These are phyloP conservation scores for Exsudoporus frostii DNA, from an alignment of 768 basidiomycete species.

Conservation along the genomic window DNA sequence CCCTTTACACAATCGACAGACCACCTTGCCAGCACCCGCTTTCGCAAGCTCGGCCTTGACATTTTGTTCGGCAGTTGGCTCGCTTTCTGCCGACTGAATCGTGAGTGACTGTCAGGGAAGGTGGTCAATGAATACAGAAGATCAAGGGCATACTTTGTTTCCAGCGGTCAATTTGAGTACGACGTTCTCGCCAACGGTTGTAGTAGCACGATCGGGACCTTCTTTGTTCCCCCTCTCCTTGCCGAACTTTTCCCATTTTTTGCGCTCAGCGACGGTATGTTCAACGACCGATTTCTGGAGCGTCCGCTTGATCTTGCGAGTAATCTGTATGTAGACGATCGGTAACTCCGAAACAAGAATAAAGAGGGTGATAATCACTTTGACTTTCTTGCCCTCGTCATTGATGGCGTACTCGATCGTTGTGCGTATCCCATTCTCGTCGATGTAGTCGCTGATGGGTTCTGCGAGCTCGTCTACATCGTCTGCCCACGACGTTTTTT, in stretches of 20 bases:
- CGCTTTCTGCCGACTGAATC: slow-evolving; percentile 57
- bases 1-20: slow-evolving; percentile 93
- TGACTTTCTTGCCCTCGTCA: slow-evolving; percentile 93
- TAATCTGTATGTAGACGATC: slow-evolving; percentile 53
- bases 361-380: slow-evolving; percentile 45
- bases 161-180: slow-evolving; percentile 59
- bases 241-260: slow-evolving; percentile 93
- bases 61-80: slow-evolving; percentile 60
- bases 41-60: slow-evolving; percentile 65
- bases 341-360: neutral
- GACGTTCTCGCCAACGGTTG: slow-evolving; percentile 81
- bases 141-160: slow-evolving; percentile 48
- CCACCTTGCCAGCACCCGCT: slow-evolving; percentile 82
- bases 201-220: slow-evolving; percentile 91
- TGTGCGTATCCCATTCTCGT: slow-evolving; percentile 86
- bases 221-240: slow-evolving; percentile 81
- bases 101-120: neutral
- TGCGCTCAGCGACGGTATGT: slow-evolving; percentile 89
- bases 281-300: slow-evolving; percentile 92
- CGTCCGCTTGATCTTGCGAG: slow-evolving; percentile 78
- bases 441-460: slow-evolving; percentile 61
- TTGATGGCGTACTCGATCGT: slow-evolving; percentile 79
- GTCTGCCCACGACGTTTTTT: slow-evolving; percentile 85
- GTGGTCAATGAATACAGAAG: neutral
- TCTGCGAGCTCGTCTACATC: slow-evolving; percentile 76